Evolutionary conservation across 257 asterid genomes (phyloP).

Genomic region (Ocimum tenuiflorum): DNA sequence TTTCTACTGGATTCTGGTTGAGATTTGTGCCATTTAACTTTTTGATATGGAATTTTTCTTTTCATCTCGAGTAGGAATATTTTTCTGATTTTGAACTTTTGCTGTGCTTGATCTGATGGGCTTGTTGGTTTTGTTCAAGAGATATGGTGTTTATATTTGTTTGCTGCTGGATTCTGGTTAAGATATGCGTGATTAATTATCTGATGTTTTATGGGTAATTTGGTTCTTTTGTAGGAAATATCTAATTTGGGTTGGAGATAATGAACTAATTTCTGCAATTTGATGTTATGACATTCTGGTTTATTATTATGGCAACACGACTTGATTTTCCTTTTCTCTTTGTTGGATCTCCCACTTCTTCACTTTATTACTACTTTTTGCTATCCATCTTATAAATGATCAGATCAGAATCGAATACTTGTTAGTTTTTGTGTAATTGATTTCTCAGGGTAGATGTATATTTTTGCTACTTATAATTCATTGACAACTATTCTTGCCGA

Average conservation of each 20-base stretch:
- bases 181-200: background rate
- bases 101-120: too few relatives aligned
- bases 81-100: too few relatives aligned
- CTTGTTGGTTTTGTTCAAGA: too few relatives aligned
- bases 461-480: too few relatives aligned
- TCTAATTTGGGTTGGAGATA: too few relatives aligned
- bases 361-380: background rate
- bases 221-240: slow-evolving; percentile 15
- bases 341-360: slow-evolving; percentile 5
- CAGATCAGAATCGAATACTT: slow-evolving; percentile 24
- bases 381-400: slow-evolving; percentile 6
- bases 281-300: background rate
- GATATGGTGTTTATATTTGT: background rate
- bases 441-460: background rate
- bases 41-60: too few relatives aligned
- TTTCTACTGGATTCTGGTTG: too few relatives aligned
- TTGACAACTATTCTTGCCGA: background rate
- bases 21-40: too few relatives aligned
- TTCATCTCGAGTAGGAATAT: too few relatives aligned
- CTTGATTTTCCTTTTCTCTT: slow-evolving; percentile 8
- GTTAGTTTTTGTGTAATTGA: background rate
- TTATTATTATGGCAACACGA: slow-evolving; percentile 1
- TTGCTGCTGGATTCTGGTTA: background rate
- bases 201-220: too few relatives aligned
- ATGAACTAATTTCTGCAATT: background rate